Base-by-base conservation (phyloP, 495 filamentous ascomycete species). In the Penicillium soppii region DNA sequence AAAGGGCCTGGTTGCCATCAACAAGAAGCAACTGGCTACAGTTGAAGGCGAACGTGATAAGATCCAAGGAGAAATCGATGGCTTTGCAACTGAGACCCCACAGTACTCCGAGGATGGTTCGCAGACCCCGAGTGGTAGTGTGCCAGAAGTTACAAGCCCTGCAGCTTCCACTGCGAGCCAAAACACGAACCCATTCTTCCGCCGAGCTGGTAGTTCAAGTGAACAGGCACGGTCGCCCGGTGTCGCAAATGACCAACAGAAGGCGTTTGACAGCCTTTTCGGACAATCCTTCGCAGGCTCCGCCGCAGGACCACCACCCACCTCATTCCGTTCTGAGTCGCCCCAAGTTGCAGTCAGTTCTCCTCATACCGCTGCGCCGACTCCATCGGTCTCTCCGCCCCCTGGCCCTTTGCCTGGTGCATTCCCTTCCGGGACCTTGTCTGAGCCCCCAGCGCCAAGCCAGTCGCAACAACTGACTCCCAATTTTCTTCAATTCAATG, bases 1-100 rank as follows among this genome's bases (percentile, higher is more conserved):
- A 70, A 96, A 95, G 69, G 94, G 94, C 8, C 70, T 96, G 36
- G 94, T 95, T 37, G 90, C 95, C 4, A 97, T 98, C 70, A 95
- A 95, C 73, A 97, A 95, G 73, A 97, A 98, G 72, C 94, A 98
- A 71, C 77, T 97, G 40, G 79, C 87, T 29, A 96, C 92, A 1
- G 86, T 85, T 52, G 95, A 98, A 67, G 81, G 77, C 25, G 94
- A 97, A 60, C 79, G 86, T 13, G 92, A 96, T 35, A 92, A 88
- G 69, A 65, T 94, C 32, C 90, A 91, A 69, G 69, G 69, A 7
- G 91, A 96, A 57, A 86, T 88, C 32, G 84, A 87, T 23, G 82
- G 83, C 22, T 66, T 90, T 29, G 77, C 80, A 26, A 84, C 77
- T 65, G 85, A 84, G 27, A 64, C 57, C 6, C 59, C 62, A n/a